Evolutionary conservation across 371 early-diverging fungal genomes (phyloP).

Genomic region (Mucor saturninus): DNA sequence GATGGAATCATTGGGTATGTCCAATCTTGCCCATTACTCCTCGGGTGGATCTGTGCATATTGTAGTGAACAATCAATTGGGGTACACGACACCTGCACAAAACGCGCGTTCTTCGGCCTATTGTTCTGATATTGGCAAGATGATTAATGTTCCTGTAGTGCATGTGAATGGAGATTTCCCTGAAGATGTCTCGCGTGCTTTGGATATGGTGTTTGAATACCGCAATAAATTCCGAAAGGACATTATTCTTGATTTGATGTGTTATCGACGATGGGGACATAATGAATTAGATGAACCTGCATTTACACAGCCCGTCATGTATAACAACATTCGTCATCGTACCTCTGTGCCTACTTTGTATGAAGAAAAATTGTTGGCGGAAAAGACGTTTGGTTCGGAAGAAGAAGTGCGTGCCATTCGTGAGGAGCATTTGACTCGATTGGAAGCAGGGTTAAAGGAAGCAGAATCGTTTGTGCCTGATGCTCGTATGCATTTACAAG

Average conservation of each 20-base stretch:
- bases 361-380: constrained; percentile 68
- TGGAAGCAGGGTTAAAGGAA: constrained; percentile 66
- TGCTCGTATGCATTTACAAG: constrained; percentile 63
- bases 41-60: constrained; percentile 95
- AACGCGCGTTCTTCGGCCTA: constrained; percentile 92
- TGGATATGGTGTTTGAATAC: constrained; percentile 87
- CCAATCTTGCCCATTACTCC: constrained; percentile 91
- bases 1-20: constrained; percentile 91
- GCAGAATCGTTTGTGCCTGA: constrained; percentile 48
- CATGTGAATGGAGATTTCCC: constrained; percentile 97
- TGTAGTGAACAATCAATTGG: constrained; percentile 97
- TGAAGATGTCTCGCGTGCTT: constrained; percentile 90
- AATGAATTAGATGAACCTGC: constrained; percentile 98
- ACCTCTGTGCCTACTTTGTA: constrained; percentile 84
- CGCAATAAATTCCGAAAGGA: constrained; percentile 91
- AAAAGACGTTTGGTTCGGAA: constrained; percentile 40
- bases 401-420: constrained; percentile 61
- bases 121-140: constrained; percentile 93
- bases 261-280: constrained; percentile 96
- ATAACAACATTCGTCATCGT: constrained; percentile 85
- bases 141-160: constrained; percentile 93
- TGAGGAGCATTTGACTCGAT: constrained; percentile 49
- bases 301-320: constrained; percentile 97
- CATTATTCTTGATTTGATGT: constrained; percentile 91
- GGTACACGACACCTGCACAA: constrained; percentile 94